Conservation (phyloP, 2,329 filamentous ascomycete genomes). For the Pseudohalonectria lignicola region DNA sequence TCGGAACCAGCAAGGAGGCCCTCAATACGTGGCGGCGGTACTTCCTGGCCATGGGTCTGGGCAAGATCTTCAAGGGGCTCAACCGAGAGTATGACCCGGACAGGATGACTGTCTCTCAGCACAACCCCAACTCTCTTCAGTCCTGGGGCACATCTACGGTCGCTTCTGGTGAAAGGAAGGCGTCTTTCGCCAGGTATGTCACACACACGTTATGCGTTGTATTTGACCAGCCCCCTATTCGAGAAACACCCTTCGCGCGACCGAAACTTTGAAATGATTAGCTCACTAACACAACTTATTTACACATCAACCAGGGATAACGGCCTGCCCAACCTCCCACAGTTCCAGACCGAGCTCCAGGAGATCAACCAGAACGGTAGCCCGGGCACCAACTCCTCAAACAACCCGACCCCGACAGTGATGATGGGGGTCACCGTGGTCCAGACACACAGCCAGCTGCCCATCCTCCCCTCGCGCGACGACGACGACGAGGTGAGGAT, state of each 20-base stretch:
- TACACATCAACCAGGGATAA: too few species aligned
- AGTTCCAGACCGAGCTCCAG: too few species aligned
- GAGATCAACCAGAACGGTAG: too few species aligned
- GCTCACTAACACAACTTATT: too few species aligned
- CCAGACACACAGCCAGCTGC: neutral
- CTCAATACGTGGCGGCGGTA: conserved; percentile 33
- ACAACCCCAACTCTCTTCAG: neutral
- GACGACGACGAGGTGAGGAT: neutral
- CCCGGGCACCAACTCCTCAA: too few species aligned
- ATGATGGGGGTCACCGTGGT: too few species aligned
- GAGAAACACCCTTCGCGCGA: too few species aligned
- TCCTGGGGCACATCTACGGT: neutral
- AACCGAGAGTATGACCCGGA: conserved; percentile 17
- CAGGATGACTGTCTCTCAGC: neutral
- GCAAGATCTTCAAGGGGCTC: conserved; percentile 29
- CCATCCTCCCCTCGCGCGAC: neutral
- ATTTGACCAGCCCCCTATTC: too few species aligned
- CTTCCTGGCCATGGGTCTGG: conserved; percentile 28
- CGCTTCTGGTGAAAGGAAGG: neutral
- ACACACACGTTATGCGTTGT: too few species aligned
- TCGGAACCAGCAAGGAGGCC: conserved; percentile 43
- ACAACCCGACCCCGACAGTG: too few species aligned
- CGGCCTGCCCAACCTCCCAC: too few species aligned
- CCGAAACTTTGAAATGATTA: too few species aligned
- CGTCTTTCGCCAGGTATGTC: neutral